These are phyloP conservation scores for Ophiostoma himal-ulmi DNA, from an alignment of 2,329 filamentous ascomycete genomes.

Conservation along the genomic window DNA sequence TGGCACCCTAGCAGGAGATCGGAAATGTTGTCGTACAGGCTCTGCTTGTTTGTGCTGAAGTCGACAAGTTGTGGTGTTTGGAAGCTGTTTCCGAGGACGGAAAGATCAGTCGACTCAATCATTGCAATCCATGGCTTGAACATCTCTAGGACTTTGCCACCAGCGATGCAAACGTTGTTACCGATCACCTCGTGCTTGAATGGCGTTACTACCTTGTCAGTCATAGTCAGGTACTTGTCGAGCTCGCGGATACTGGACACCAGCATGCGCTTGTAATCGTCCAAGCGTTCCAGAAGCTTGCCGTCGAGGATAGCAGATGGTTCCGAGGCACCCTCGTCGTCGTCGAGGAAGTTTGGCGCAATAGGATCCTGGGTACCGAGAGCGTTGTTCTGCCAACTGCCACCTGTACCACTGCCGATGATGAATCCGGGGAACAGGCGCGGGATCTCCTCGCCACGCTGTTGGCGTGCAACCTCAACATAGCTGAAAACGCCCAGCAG, in stretches of 20 bases:
- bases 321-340: conserved; percentile 66
- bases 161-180: conserved; percentile 73
- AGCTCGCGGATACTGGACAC: conserved; percentile 80
- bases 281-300: conserved; percentile 72
- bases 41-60: conserved; percentile 86
- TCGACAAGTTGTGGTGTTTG: conserved; percentile 82
- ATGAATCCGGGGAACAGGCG: conserved; percentile 93
- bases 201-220: conserved; percentile 76
- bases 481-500: conserved; percentile 91
- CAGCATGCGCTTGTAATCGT: conserved; percentile 78
- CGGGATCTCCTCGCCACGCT: conserved; percentile 86
- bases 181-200: conserved; percentile 73
- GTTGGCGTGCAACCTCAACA: conserved; percentile 88
- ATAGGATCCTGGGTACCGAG: conserved; percentile 61
- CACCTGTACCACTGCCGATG: conserved; percentile 73
- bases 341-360: conserved; percentile 79
- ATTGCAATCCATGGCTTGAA: conserved; percentile 86
- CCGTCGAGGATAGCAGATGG: conserved; percentile 69
- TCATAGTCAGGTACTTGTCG: conserved; percentile 71
- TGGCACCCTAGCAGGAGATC: conserved; percentile 86
- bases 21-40: conserved; percentile 85
- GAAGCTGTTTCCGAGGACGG: conserved; percentile 67
- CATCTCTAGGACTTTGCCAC: conserved; percentile 74
- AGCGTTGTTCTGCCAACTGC: conserved; percentile 77
- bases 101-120: conserved; percentile 87